phyloP scores from a whole-genome alignment of 179 eudicot genomes.

The Patellifolia procumbens region DNA sequence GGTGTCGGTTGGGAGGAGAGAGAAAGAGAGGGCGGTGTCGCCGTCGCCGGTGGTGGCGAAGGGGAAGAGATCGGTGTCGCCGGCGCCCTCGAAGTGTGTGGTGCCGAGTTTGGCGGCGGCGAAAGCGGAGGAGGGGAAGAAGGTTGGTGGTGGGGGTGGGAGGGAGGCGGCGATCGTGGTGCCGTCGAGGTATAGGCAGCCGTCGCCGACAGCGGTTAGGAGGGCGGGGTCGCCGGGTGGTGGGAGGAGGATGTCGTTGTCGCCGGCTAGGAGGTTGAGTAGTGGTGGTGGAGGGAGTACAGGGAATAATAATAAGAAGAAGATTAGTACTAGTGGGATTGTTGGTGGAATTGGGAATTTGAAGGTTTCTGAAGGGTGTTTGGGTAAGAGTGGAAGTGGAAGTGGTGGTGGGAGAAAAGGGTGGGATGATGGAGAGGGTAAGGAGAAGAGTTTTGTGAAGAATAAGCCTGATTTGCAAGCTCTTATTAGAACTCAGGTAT shows the following conservation, averaged over 20 bases:
- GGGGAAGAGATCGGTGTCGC: constrained; percentile 75
- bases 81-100: constrained; percentile 83
- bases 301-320: constrained; percentile 62
- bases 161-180: constrained; percentile 87
- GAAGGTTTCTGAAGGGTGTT: constrained; percentile 58
- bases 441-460: constrained; percentile 38
- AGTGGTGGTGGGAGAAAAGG: constrained; percentile 64
- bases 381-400: constrained; percentile 33
- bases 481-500: constrained; percentile 84
- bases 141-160: too few species aligned
- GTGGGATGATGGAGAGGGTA: constrained; percentile 57
- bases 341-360: constrained; percentile 69
- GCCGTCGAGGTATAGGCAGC: constrained; percentile 91
- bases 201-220: constrained; percentile 55
- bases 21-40: constrained; percentile 47
- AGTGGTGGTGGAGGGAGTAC: constrained; percentile 48
- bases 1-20: constrained; percentile 53
- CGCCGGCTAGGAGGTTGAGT: constrained; percentile 66
- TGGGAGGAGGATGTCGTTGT: constrained; percentile 57
- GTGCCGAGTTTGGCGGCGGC: constrained; percentile 86
- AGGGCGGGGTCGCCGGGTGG: constrained; percentile 64
- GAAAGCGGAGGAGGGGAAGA: constrained; percentile 67
- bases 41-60: constrained; percentile 63
- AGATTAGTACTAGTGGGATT: constrained; percentile 39
- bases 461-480: constrained; percentile 72